Percentiles rank a stretch among this genome's conserved stretches.
Evolutionary conservation across 176 grass and related monocot species (phyloP).

Genomic region (Pontederia crassipes): DNA sequence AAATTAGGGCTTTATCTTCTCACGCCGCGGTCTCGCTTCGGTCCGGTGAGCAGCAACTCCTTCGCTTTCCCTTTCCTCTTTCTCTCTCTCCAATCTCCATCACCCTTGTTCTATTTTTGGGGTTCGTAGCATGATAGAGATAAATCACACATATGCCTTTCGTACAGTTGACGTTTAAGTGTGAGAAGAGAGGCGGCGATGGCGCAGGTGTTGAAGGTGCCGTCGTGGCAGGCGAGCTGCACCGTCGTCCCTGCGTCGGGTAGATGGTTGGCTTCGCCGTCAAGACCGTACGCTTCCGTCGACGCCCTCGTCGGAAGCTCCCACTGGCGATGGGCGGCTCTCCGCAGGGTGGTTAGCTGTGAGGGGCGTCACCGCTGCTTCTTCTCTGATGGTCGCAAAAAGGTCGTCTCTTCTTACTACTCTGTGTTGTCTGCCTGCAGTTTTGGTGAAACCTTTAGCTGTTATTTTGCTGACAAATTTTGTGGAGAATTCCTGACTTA

Average conservation of each 20-base stretch:
- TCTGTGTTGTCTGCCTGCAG: not conserved
- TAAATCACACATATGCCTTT: too few species aligned
- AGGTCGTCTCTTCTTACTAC: not conserved
- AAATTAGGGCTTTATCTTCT: too few species aligned
- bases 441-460: not conserved
- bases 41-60: too few species aligned
- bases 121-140: too few species aligned
- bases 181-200: not conserved
- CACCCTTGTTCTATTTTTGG: too few species aligned
- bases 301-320: slow-evolving; percentile 10
- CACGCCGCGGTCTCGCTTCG: too few species aligned
- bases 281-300: not conserved
- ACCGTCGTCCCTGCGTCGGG: not conserved
- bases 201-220: not conserved
- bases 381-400: slow-evolving; percentile 11
- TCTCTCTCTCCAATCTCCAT: too few species aligned
- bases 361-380: slow-evolving; percentile 15
- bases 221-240: not conserved
- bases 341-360: slow-evolving; percentile 7
- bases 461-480: not conserved
- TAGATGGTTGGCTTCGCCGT: not conserved
- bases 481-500: not conserved
- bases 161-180: too few species aligned
- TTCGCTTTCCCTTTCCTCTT: too few species aligned
- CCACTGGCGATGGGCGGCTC: slow-evolving; percentile 11